These are phyloP conservation scores for Rhodotorula mucilaginosa DNA, from an alignment of 1,284 basidiomycete genomes.

Conservation along the genomic window DNA sequence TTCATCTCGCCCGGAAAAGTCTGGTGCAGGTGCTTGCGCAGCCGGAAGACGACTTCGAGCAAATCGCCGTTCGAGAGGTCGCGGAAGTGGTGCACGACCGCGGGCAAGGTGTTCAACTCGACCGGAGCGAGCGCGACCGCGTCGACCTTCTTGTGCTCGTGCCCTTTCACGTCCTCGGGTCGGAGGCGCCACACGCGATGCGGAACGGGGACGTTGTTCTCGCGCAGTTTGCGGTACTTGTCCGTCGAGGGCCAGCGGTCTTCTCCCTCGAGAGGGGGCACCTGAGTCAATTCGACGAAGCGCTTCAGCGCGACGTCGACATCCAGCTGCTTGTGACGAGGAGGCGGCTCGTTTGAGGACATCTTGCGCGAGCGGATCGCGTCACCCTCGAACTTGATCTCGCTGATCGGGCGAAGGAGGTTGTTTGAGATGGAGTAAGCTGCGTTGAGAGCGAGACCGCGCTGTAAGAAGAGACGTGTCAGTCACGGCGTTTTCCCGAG, in stretches of 20 bases:
- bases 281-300: conserved; percentile 6
- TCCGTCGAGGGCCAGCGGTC: conserved; percentile 5
- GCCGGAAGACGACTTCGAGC: conserved; percentile 15
- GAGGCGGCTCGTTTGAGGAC: neutral
- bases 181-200: conserved; percentile 23
- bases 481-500: no score
- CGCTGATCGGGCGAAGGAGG: neutral
- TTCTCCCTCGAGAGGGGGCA: conserved; percentile 5
- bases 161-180: neutral
- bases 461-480: neutral
- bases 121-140: conserved; percentile 7
- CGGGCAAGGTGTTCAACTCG: conserved; percentile 9
- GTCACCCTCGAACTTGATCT: neutral
- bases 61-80: conserved; percentile 9
- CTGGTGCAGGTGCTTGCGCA: neutral
- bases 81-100: neutral
- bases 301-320: neutral
- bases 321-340: neutral
- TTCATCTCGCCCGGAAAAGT: conserved; percentile 15
- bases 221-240: neutral
- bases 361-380: neutral
- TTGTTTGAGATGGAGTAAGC: conserved; percentile 4
- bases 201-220: conserved; percentile 4
- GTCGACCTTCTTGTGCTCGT: neutral
- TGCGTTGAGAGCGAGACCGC: neutral